Conservation (phyloP, 2,329 filamentous ascomycete species). For the Thelonectria rubi region DNA sequence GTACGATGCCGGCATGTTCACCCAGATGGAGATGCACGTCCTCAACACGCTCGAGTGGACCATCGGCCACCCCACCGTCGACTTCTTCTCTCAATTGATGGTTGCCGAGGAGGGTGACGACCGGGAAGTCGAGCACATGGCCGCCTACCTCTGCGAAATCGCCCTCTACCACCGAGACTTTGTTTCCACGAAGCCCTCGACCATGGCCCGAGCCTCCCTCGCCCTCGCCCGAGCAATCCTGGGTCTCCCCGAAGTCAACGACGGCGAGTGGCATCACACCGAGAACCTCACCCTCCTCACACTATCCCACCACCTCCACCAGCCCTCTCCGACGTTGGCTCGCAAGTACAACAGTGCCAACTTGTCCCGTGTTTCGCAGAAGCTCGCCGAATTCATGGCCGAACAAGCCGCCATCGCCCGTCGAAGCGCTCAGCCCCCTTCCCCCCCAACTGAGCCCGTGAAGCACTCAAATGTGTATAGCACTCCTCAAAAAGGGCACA, state of each 20-base stretch:
- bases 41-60: constrained; percentile 97
- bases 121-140: constrained; percentile 92
- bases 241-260: constrained; percentile 77
- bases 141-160: constrained; percentile 93
- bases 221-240: constrained; percentile 89
- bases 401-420: constrained; percentile 66
- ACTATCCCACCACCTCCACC: constrained; percentile 67
- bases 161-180: constrained; percentile 97
- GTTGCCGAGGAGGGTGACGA: constrained; percentile 82
- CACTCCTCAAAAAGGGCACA: constrained; percentile 81
- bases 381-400: constrained; percentile 66
- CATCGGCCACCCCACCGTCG: constrained; percentile 94
- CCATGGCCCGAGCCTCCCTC: constrained; percentile 87
- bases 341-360: constrained; percentile 67
- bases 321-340: constrained; percentile 65
- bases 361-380: constrained; percentile 63
- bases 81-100: constrained; percentile 90
- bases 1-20: constrained; percentile 99
- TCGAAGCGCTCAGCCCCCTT: constrained; percentile 62
- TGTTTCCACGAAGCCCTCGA: constrained; percentile 88
- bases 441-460: constrained; percentile 64
- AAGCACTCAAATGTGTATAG: constrained; percentile 72
- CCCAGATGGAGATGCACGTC: constrained; percentile 99
- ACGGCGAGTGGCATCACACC: constrained; percentile 78
- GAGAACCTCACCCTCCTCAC: constrained; percentile 73